Evolutionary conservation across 495 filamentous ascomycete genomes (phyloP), one percentile per base, ranked within the genome.

Genomic region (Entonaema liquescens): DNA sequence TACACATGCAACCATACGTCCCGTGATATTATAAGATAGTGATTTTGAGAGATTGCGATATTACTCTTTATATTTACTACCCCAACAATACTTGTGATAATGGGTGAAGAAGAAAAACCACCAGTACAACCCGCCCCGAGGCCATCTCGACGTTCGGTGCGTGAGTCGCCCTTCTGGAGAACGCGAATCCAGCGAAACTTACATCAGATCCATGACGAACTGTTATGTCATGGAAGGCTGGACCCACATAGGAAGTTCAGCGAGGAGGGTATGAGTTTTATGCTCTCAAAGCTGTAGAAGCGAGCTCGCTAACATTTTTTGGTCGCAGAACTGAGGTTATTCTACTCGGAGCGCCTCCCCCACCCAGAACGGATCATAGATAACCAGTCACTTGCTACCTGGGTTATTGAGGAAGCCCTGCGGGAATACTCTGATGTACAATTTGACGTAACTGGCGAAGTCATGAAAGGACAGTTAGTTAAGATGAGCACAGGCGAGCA

Each of bases 401-500:
- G 52, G 50, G 50, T 53, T 12, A 76, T 76, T 12, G 40, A 57
- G 8, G 35, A 70, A 35, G 58, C 60, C 3, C 44, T 76, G 9
- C 31, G 47, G 3, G 57, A 62, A 15, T 61, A 67, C 12, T 44
- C 33, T 3, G 52, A 71, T 2, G 68, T 40, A 13, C 6, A n/a
- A 11, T 74, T 65, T 40, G 3, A 68, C 15, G 13, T 66, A 33
- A 71, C 66, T 6, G 66, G 68, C n/a, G 50, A 62, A 3, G 17
- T 70, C 2, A 67, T 74, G 74, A 35, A 68, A 28, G 59, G 55
- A 23, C n/a, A 70, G 35, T 47, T 44, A n/a, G 35, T 76, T 11
- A 60, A n/a, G n/a, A 25, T 61, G 28, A 52, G 42, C 1, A 54
- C 5, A 0, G 29, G 42, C 11, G 47, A 65, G 6, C 26, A 25